These are phyloP conservation scores for Zygosaccharomyces bailii DNA, from an alignment of 805 yeast genomes.

Conservation along the genomic window DNA sequence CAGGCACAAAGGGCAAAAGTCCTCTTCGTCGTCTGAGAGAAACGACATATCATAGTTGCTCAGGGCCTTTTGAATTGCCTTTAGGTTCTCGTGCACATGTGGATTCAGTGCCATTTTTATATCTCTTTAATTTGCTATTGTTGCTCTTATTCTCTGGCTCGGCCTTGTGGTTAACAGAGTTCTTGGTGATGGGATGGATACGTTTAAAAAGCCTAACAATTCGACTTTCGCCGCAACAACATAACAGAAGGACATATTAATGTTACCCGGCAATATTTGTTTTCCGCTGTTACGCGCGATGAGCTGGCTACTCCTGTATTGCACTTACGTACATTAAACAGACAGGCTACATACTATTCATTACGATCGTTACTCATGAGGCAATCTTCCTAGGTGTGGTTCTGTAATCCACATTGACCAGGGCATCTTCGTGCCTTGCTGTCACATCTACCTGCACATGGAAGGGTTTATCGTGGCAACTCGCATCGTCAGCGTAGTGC, in stretches of 20 bases:
- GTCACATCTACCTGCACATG: slow-evolving; percentile 59
- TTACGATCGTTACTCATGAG: not conserved
- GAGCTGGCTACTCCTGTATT: not conserved
- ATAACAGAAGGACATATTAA: too few species aligned
- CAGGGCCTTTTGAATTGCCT: slow-evolving; percentile 32
- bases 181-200: too few species aligned
- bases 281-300: not conserved
- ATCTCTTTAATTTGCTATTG: not conserved
- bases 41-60: slow-evolving; percentile 35
- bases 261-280: too few species aligned
- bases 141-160: too few species aligned
- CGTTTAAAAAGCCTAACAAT: too few species aligned
- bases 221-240: not conserved
- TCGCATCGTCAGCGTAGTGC: slow-evolving; percentile 57
- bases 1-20: slow-evolving; percentile 81
- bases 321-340: not conserved
- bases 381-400: slow-evolving; percentile 42
- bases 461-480: slow-evolving; percentile 62
- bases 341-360: too few species aligned
- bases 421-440: slow-evolving; percentile 64
- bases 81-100: slow-evolving; percentile 30
- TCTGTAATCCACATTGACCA: slow-evolving; percentile 61
- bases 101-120: slow-evolving; percentile 27
- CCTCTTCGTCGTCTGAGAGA: slow-evolving; percentile 38
- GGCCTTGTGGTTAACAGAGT: too few species aligned